Percentiles rank a stretch among this genome's conserved stretches.
Conservation (phyloP, 495 filamentous ascomycete genomes). For the Podospora conica region DNA sequence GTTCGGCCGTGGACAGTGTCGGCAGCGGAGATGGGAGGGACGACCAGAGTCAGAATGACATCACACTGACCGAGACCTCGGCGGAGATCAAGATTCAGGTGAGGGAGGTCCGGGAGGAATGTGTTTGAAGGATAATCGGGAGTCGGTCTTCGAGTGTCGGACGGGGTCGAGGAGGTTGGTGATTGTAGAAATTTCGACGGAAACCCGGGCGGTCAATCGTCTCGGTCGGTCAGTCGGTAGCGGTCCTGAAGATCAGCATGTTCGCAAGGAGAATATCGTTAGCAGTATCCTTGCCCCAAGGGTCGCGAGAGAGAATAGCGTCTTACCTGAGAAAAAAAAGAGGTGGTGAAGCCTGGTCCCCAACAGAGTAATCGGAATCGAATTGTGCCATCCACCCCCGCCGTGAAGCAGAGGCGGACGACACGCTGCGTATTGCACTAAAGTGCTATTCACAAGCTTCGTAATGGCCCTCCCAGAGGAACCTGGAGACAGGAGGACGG, state of each 20-base stretch:
- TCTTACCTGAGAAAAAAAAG: constrained; percentile 15
- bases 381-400: constrained; percentile 9
- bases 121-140: background rate
- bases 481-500: background rate
- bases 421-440: constrained; percentile 24
- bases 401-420: background rate
- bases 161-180: background rate
- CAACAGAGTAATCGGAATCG: constrained; percentile 25
- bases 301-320: background rate
- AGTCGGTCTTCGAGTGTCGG: background rate
- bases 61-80: background rate
- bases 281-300: constrained; percentile 16
- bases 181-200: background rate
- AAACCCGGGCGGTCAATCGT: too few relatives aligned
- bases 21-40: background rate
- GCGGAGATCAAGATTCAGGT: background rate
- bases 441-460: constrained; percentile 23
- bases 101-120: background rate
- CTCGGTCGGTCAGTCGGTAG: background rate
- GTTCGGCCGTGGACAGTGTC: background rate
- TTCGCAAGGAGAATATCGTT: constrained; percentile 3
- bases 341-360: constrained; percentile 20
- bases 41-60: background rate
- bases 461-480: constrained; percentile 23
- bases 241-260: background rate